These are phyloP conservation scores for Penicillium olsonii DNA, from an alignment of 2,329 filamentous ascomycete genomes.

Conservation along the genomic window DNA sequence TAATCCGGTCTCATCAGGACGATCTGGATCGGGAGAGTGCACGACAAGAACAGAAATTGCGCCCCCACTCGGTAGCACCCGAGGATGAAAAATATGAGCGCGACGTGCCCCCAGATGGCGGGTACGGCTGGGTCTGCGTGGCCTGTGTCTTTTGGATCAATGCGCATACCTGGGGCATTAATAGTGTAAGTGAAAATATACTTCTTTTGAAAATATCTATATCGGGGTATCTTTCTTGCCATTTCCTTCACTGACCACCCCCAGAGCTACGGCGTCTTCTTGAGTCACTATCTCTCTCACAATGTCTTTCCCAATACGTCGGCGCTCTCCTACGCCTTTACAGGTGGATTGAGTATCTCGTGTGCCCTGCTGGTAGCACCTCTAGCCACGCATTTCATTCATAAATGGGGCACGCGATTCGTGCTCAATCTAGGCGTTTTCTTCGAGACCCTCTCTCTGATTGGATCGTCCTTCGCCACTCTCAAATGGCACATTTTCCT, in stretches of 20 bases:
- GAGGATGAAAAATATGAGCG: constrained; percentile 34
- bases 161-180: constrained; percentile 74
- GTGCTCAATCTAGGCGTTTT: constrained; percentile 58
- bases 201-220: too few species aligned
- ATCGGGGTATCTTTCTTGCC: too few species aligned
- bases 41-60: constrained; percentile 12
- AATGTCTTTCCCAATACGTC: constrained; percentile 58
- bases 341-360: constrained; percentile 61
- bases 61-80: constrained; percentile 2
- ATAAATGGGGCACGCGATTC: constrained; percentile 54
- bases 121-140: constrained; percentile 66
- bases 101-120: constrained; percentile 53
- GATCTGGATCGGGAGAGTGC: constrained; percentile 11
- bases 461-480: constrained; percentile 58
- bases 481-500: constrained; percentile 63
- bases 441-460: constrained; percentile 57
- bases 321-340: constrained; percentile 59
- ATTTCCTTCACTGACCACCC: background rate
- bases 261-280: constrained; percentile 58
- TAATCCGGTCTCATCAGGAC: constrained; percentile 25
- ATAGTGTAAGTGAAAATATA: constrained; percentile 62
- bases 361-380: constrained; percentile 60
- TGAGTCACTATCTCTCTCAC: constrained; percentile 59
- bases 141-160: constrained; percentile 60
- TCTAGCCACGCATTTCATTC: constrained; percentile 56